Percentiles rank a stretch among this genome's conserved stretches.
These are phyloP conservation scores for Lophiotrema nucula DNA, from an alignment of 495 filamentous ascomycete species.

Conservation along the genomic window DNA sequence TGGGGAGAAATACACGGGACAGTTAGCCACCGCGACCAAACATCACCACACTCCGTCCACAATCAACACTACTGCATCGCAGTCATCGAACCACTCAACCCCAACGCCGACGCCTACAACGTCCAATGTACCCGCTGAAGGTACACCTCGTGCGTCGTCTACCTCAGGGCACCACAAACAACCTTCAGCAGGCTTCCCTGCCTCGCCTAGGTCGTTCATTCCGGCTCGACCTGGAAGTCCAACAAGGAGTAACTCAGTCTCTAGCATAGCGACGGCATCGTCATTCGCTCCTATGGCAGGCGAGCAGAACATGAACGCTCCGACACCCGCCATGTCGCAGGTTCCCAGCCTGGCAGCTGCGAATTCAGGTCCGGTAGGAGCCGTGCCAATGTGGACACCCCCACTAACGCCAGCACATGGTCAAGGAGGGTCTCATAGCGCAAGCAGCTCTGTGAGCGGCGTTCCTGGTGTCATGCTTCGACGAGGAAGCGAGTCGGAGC, in stretches of 20 bases:
- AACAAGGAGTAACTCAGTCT: conserved; percentile 77
- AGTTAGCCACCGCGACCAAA: conserved; percentile 48
- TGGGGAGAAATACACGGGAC: conserved; percentile 77
- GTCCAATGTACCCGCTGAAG: conserved; percentile 27
- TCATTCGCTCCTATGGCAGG: conserved; percentile 39
- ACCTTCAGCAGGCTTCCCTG: conserved; percentile 43
- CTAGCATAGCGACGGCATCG: conserved; percentile 70
- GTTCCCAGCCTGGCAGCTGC: conserved; percentile 41
- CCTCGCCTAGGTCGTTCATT: conserved; percentile 54
- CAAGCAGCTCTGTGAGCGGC: conserved; percentile 38
- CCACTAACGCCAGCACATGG: conserved; percentile 41
- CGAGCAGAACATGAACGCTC: conserved; percentile 33
- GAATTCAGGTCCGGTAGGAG: conserved; percentile 35
- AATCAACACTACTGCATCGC: conserved; percentile 33
- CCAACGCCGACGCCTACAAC: conserved; percentile 36
- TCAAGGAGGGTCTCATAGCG: conserved; percentile 34
- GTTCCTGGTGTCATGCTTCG: conserved; percentile 8
- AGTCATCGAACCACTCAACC: conserved; percentile 33
- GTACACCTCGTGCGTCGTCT: conserved; percentile 28
- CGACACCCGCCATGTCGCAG: conserved; percentile 39
- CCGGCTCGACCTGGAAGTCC: conserved; percentile 56
- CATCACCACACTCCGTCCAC: conserved; percentile 28
- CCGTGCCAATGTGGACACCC: conserved; percentile 43
- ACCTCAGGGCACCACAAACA: conserved; percentile 28
- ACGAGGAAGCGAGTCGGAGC: conserved; percentile 26